These are phyloP conservation scores for Erodium texanum DNA, from an alignment of 441 rosid genomes.

Conservation along the genomic window DNA sequence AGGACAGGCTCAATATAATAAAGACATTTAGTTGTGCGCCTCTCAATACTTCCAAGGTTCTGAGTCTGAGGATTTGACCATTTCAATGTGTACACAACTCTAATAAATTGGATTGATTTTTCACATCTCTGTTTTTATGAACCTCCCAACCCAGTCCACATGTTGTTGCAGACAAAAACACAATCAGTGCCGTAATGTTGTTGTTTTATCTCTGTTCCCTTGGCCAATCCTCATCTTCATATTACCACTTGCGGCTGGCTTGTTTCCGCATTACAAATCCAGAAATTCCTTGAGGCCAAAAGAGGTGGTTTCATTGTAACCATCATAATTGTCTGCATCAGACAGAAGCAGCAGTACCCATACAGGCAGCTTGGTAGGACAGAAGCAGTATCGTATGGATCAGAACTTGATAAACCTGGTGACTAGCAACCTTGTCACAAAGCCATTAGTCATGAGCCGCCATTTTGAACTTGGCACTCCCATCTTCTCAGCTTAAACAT, in stretches of 20 bases:
- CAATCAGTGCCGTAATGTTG: not conserved
- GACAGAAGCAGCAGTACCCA: slow-evolving; percentile 3
- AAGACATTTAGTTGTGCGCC: not conserved
- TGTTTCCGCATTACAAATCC: not conserved
- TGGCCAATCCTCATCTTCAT: slow-evolving; percentile 5
- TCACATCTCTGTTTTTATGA: too few relatives aligned
- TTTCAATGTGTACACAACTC: not conserved
- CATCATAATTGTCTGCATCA: not conserved
- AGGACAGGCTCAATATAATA: not conserved
- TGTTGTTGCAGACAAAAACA: not conserved
- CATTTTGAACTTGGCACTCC: not conserved
- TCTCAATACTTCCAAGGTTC: slow-evolving; percentile 3
- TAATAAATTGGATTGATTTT: too few relatives aligned
- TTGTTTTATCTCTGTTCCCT: not conserved
- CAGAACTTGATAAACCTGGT: not conserved
- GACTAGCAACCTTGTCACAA: not conserved
- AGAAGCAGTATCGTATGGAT: not conserved
- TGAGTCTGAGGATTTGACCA: slow-evolving; percentile 6
- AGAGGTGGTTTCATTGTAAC: slow-evolving; percentile 3
- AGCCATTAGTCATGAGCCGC: not conserved
- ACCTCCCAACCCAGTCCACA: not conserved
- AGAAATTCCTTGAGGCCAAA: not conserved
- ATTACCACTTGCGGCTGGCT: not conserved
- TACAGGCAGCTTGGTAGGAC: slow-evolving; percentile 3
- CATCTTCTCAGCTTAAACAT: not conserved